Conservation (phyloP, 2,329 filamentous ascomycete species). For the Neophaeococcomyces aloes region DNA sequence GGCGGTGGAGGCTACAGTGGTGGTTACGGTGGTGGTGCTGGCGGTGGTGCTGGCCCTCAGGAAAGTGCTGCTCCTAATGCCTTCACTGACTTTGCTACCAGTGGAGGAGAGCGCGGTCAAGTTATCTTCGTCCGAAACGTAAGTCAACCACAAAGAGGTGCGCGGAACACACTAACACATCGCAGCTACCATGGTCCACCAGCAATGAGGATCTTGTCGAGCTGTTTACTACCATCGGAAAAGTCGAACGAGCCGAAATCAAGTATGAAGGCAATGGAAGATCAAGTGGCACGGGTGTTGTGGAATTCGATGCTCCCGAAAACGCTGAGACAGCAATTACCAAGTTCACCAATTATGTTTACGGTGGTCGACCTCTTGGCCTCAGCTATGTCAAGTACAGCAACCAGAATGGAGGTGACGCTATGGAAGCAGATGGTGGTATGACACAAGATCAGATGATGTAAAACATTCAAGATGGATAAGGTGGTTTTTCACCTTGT, state of each 20-base stretch:
- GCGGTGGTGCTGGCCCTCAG: slow-evolving; percentile 27
- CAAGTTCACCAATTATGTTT: slow-evolving; percentile 98
- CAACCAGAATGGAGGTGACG: slow-evolving; percentile 54
- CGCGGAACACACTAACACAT: slow-evolving; percentile 20
- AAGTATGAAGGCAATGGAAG: slow-evolving; percentile 96
- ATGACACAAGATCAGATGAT: slow-evolving; percentile 98
- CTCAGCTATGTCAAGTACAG: slow-evolving; percentile 91
- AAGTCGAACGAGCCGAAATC: slow-evolving; percentile 97
- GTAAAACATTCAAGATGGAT: slow-evolving; percentile 37
- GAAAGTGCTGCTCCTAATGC: slow-evolving; percentile 56
- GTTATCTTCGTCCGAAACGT: slow-evolving; percentile 95
- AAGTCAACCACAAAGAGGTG: slow-evolving; percentile 36
- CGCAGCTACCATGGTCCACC: slow-evolving; percentile 90
- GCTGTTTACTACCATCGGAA: slow-evolving; percentile 93
- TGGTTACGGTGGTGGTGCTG: slow-evolving; percentile 22
- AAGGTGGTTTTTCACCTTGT: neutral
- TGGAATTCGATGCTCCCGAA: slow-evolving; percentile 72
- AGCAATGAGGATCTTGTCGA: slow-evolving; percentile 97
- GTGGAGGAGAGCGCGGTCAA: slow-evolving; percentile 71
- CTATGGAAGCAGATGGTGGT: slow-evolving; percentile 64
- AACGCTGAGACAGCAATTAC: slow-evolving; percentile 85
- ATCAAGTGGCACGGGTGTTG: slow-evolving; percentile 91
- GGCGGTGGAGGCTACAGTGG: slow-evolving; percentile 6
- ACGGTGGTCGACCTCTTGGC: slow-evolving; percentile 86
- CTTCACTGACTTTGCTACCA: slow-evolving; percentile 85